Percentiles rank a stretch among this genome's conserved stretches.
phyloP scores from a whole-genome alignment of 352 stramenopile species.

The Globisporangium cylindrosporum region DNA sequence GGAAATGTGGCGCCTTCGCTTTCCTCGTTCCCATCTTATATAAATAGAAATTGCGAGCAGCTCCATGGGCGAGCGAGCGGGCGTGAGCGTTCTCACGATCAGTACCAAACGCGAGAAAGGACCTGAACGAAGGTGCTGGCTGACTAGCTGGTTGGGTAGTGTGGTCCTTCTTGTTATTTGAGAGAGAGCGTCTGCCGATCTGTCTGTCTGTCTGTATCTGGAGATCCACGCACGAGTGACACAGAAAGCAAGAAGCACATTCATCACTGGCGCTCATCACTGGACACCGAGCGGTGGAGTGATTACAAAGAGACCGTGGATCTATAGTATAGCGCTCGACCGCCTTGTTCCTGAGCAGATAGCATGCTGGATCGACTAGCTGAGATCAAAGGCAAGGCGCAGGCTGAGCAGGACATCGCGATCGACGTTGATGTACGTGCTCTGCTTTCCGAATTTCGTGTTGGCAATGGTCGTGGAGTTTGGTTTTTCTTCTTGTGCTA shows the following conservation, averaged over 20 bases:
- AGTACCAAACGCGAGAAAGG: not conserved
- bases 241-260: not conserved
- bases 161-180: not conserved
- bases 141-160: not conserved
- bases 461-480: not conserved
- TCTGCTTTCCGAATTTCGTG: not conserved
- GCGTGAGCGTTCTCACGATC: not conserved
- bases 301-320: not conserved
- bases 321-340: too few species aligned
- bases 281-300: not conserved
- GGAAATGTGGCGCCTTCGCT: not conserved
- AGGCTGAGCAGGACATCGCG: conserved; percentile 33
- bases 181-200: too few species aligned
- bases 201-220: not conserved
- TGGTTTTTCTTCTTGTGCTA: not conserved
- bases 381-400: conserved; percentile 62
- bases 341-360: not conserved
- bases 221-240: not conserved
- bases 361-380: conserved; percentile 68
- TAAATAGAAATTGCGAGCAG: not conserved
- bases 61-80: not conserved
- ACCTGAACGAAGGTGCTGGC: not conserved
- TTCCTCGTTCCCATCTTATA: not conserved
- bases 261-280: not conserved
- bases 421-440: conserved; percentile 62